Percentiles rank a stretch among this genome's conserved stretches.
These are phyloP conservation scores for Phytophthora colocasiae DNA, from an alignment of 352 stramenopile genomes.

Conservation along the genomic window DNA sequence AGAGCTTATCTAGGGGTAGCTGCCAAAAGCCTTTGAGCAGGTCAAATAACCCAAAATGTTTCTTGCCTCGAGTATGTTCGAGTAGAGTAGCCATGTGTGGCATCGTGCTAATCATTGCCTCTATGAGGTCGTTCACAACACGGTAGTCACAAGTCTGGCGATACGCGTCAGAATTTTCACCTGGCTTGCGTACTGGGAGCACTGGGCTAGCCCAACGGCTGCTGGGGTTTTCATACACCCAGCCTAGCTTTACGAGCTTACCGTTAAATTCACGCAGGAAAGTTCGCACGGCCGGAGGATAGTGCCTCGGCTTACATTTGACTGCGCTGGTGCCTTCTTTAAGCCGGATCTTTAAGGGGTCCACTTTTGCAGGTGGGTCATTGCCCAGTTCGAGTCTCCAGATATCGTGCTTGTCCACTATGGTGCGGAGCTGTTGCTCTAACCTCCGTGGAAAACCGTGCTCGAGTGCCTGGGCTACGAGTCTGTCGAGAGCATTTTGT, in stretches of 20 bases:
- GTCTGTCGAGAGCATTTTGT: background rate
- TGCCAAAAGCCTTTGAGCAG: too few relatives aligned
- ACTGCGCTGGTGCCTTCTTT: background rate
- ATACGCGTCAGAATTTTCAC: too few relatives aligned
- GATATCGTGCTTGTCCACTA: background rate
- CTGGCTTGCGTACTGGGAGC: background rate
- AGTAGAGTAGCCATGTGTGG: too few relatives aligned
- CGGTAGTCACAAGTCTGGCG: too few relatives aligned
- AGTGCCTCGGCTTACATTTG: conserved; percentile 2
- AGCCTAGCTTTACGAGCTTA: conserved; percentile 10
- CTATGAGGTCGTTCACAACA: too few relatives aligned
- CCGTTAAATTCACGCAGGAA: conserved; percentile 11
- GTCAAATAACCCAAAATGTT: too few relatives aligned
- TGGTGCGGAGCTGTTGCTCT: background rate
- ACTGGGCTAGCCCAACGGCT: background rate
- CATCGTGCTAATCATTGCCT: too few relatives aligned
- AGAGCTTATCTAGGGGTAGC: too few relatives aligned
- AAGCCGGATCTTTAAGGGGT: background rate
- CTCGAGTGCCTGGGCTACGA: background rate
- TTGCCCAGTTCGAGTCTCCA: background rate
- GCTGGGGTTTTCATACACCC: background rate
- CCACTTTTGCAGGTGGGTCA: background rate
- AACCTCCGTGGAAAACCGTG: background rate
- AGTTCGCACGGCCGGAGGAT: conserved; percentile 1
- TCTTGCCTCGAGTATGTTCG: too few relatives aligned